Conservation (phyloP, 2,329 filamentous ascomycete genomes). For the Trichoderma sp. region DNA sequence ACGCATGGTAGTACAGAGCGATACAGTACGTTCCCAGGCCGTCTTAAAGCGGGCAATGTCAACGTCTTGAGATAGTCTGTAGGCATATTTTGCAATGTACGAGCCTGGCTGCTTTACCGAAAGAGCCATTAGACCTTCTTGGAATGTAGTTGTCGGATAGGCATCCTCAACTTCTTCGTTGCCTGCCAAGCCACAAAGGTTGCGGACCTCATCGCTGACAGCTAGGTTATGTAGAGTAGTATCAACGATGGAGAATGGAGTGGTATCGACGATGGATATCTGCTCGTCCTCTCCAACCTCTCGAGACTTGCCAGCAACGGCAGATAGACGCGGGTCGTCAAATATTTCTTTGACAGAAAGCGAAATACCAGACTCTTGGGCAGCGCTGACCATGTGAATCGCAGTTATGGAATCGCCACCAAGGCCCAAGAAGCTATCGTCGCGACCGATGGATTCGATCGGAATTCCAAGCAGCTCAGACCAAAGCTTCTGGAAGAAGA, state of each 20-base stretch:
- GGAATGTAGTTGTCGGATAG: conserved; percentile 22
- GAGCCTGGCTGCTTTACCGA: conserved; percentile 20
- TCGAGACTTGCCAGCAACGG: conserved; percentile 11
- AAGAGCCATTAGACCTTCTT: conserved; percentile 23
- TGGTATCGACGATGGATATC: not conserved
- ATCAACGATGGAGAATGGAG: conserved; percentile 1
- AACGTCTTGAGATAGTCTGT: not conserved
- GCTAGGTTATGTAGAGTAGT: not conserved
- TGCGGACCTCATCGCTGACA: not conserved
- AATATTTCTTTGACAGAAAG: conserved; percentile 23
- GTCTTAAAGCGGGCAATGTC: not conserved
- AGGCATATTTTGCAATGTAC: conserved; percentile 14
- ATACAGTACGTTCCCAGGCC: conserved; percentile 22
- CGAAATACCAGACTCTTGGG: not conserved
- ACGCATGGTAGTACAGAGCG: conserved; percentile 7
- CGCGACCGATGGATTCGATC: conserved; percentile 20
- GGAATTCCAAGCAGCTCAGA: conserved; percentile 12
- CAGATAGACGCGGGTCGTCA: conserved; percentile 19
- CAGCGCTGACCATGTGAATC: conserved; percentile 8
- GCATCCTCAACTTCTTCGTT: conserved; percentile 18
- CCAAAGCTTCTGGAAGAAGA: conserved; percentile 14
- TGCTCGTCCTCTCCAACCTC: not conserved
- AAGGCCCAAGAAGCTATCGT: conserved; percentile 25
- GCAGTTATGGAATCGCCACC: conserved; percentile 26
- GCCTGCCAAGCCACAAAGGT: not conserved